Evolutionary conservation across 2,329 filamentous ascomycete species (phyloP).

Genomic region (Aspergillus caelatus): DNA sequence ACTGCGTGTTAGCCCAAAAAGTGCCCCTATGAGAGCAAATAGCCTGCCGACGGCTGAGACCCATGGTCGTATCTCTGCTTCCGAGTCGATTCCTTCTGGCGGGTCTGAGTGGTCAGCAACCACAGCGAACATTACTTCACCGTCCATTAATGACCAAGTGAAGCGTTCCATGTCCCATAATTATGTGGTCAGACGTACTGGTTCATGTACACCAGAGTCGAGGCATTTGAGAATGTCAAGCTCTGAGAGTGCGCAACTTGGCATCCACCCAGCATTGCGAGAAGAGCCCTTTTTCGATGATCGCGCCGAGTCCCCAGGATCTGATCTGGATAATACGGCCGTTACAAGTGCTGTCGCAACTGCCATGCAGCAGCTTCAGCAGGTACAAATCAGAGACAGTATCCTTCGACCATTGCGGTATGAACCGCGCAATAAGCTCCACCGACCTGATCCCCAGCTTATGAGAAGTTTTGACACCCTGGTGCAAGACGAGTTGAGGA

Average conservation of each 20-base stretch:
- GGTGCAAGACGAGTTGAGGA: slow-evolving; percentile 24
- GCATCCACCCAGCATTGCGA: not conserved
- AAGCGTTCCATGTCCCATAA: not conserved
- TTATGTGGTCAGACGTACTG: not conserved
- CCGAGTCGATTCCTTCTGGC: not conserved
- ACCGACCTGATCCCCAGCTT: slow-evolving; percentile 26
- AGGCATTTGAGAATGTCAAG: not conserved
- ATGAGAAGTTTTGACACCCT: slow-evolving; percentile 24
- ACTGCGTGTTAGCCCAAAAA: not conserved
- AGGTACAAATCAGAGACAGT: slow-evolving; percentile 28
- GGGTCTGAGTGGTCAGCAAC: not conserved
- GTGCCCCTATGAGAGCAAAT: not conserved
- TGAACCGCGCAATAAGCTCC: slow-evolving; percentile 28
- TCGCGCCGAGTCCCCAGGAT: not conserved
- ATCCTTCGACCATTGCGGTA: slow-evolving; percentile 29
- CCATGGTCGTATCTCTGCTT: not conserved
- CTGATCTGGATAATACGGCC: slow-evolving; percentile 10
- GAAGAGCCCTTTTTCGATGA: slow-evolving; percentile 8
- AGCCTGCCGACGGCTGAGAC: not conserved
- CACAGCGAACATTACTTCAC: not conserved
- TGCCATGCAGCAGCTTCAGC: slow-evolving; percentile 31
- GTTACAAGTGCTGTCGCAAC: slow-evolving; percentile 22
- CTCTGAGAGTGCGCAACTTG: not conserved
- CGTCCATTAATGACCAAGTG: not conserved
- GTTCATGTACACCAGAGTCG: not conserved